These are phyloP conservation scores for Zygosaccharomyces pseudobailii DNA, from an alignment of 1,139 yeast genomes.

Conservation along the genomic window DNA sequence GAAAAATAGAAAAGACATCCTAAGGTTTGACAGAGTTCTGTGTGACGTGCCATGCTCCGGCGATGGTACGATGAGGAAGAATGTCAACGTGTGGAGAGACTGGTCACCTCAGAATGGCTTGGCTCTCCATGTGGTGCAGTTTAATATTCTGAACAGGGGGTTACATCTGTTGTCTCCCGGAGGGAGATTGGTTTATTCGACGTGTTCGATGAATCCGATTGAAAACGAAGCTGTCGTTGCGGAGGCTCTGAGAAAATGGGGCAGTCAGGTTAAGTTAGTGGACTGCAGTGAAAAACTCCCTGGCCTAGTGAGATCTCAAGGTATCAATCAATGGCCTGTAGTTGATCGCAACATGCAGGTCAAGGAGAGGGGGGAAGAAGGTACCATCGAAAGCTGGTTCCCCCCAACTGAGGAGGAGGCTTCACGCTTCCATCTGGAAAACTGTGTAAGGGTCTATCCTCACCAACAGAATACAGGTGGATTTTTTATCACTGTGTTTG, in stretches of 20 bases:
- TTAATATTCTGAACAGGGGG: constrained; percentile 85
- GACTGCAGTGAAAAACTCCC: constrained; percentile 71
- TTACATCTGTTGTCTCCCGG: constrained; percentile 82
- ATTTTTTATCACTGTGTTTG: constrained; percentile 89
- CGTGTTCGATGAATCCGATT: constrained; percentile 92
- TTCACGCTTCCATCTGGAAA: constrained; percentile 55
- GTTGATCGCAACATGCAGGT: constrained; percentile 70
- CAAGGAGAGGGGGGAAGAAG: constrained; percentile 43
- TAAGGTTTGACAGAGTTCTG: constrained; percentile 84
- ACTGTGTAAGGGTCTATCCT: constrained; percentile 91
- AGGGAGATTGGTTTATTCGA: constrained; percentile 91
- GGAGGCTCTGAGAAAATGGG: constrained; percentile 81
- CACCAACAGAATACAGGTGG: constrained; percentile 99
- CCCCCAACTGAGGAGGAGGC: constrained; percentile 80
- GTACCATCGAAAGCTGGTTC: constrained; percentile 59
- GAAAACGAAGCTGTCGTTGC: constrained; percentile 98
- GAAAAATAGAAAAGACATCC: constrained; percentile 37
- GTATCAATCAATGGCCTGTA: constrained; percentile 81
- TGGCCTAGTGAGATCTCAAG: constrained; percentile 69
- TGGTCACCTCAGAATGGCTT: constrained; percentile 86
- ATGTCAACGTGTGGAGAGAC: constrained; percentile 93
- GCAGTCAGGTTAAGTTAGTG: constrained; percentile 59
- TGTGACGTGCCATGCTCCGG: constrained; percentile 99
- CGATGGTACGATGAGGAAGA: constrained; percentile 98
- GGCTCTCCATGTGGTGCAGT: constrained; percentile 84